These are phyloP conservation scores for Solanum chiquidenum DNA, from an alignment of 257 asterid genomes.

Conservation along the genomic window DNA sequence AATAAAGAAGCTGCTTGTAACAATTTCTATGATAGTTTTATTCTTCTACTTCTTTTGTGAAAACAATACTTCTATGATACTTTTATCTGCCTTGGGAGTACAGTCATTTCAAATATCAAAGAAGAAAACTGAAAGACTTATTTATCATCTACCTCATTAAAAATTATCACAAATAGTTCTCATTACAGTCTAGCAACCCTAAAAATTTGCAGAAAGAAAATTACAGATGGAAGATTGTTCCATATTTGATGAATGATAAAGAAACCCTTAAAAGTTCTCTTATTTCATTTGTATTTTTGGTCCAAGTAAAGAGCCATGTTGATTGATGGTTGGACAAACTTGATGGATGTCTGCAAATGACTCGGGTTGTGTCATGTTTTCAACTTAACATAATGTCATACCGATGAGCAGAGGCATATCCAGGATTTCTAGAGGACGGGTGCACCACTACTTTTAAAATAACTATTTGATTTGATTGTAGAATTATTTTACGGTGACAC, in stretches of 20 bases:
- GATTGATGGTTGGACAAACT: neutral
- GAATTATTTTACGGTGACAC: neutral
- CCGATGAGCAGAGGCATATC: neutral
- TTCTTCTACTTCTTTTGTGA: neutral
- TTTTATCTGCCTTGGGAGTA: neutral
- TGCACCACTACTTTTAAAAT: neutral
- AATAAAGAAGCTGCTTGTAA: neutral
- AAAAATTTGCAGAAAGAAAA: neutral
- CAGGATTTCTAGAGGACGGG: neutral
- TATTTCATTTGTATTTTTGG: neutral
- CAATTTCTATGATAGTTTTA: neutral
- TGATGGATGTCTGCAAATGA: neutral
- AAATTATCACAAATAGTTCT: neutral
- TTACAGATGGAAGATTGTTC: neutral
- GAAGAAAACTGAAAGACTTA: neutral
- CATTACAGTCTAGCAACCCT: neutral
- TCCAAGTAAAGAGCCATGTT: neutral
- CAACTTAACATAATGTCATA: neutral
- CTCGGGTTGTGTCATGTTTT: neutral
- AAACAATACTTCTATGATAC: neutral
- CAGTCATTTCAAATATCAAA: neutral
- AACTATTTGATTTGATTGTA: neutral
- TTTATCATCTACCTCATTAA: neutral
- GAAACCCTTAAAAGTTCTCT: neutral
- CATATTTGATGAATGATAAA: neutral